Evolutionary conservation across 1,284 basidiomycete genomes (phyloP).

Genomic region (Lentinula novae-zelandiae): DNA sequence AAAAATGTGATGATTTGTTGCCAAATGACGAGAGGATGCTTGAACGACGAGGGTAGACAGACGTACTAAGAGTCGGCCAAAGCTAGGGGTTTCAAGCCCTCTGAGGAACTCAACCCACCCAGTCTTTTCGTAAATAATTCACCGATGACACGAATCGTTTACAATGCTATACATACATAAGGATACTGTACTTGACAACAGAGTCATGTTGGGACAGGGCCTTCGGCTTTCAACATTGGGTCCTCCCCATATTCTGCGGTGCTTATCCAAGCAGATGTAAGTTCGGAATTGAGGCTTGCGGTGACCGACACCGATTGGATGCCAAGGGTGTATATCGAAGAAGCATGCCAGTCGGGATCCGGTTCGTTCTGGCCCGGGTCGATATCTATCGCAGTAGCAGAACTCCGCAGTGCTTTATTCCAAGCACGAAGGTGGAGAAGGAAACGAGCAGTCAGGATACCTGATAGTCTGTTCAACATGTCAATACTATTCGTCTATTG

Average conservation of each 20-base stretch:
- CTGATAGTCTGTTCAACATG: conserved; percentile 9
- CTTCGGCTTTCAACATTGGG: background rate
- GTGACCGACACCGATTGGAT: background rate
- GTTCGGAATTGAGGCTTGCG: background rate
- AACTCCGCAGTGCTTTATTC: background rate
- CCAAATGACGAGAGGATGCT: too few relatives aligned
- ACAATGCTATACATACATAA: background rate
- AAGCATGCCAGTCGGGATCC: background rate
- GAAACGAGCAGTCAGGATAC: conserved; percentile 14
- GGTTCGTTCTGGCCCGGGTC: background rate
- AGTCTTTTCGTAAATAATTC: too few relatives aligned
- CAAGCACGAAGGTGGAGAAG: conserved; percentile 12
- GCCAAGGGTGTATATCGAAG: background rate
- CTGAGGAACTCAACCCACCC: too few relatives aligned
- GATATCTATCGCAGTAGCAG: background rate
- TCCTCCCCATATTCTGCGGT: conserved; percentile 1
- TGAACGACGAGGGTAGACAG: too few relatives aligned
- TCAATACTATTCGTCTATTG: background rate
- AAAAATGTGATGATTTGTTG: too few relatives aligned
- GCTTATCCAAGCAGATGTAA: background rate
- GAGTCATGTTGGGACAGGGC: background rate
- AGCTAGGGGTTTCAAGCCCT: too few relatives aligned
- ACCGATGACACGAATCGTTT: background rate
- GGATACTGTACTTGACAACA: background rate
- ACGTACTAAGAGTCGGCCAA: too few relatives aligned